phyloP scores from a whole-genome alignment of 805 yeast genomes.

The Wickerhamomyces silvicola region DNA sequence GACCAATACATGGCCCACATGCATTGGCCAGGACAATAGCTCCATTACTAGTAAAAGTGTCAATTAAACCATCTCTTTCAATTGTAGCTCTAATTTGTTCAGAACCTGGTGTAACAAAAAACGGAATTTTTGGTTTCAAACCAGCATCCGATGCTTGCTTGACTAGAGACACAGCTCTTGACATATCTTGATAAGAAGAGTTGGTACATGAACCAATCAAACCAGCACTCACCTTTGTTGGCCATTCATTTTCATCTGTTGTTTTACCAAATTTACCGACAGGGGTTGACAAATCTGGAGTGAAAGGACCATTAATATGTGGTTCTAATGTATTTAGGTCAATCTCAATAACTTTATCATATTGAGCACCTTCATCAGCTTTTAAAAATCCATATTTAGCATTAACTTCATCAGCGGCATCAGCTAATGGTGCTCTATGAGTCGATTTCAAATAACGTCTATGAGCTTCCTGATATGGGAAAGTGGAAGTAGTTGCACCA shows the following conservation, averaged over 20 bases:
- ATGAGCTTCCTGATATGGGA: conserved; percentile 88
- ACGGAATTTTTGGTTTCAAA: conserved; percentile 82
- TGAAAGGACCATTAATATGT: conserved; percentile 94
- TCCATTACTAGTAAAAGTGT: conserved; percentile 77
- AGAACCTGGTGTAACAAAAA: conserved; percentile 96
- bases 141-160: conserved; percentile 84
- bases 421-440: conserved; percentile 75
- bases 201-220: conserved; percentile 97
- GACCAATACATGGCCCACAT: conserved; percentile 99
- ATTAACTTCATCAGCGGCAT: conserved; percentile 60
- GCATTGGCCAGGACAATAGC: conserved; percentile 95
- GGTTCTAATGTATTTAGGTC: conserved; percentile 87
- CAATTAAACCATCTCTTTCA: conserved; percentile 87
- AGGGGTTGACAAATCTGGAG: conserved; percentile 96
- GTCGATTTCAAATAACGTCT: conserved; percentile 77
- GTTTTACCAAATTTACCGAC: conserved; percentile 72
- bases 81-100: conserved; percentile 97
- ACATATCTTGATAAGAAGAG: conserved; percentile 98
- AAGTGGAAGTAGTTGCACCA: conserved; percentile 96
- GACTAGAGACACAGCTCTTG: conserved; percentile 88
- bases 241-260: conserved; percentile 77
- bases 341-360: conserved; percentile 89
- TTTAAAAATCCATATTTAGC: conserved; percentile 54
- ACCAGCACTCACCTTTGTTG: conserved; percentile 80
- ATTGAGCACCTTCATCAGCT: conserved; percentile 85